These are phyloP conservation scores for Aspergillus unguis DNA, from an alignment of 2,329 filamentous ascomycete species.

Conservation along the genomic window DNA sequence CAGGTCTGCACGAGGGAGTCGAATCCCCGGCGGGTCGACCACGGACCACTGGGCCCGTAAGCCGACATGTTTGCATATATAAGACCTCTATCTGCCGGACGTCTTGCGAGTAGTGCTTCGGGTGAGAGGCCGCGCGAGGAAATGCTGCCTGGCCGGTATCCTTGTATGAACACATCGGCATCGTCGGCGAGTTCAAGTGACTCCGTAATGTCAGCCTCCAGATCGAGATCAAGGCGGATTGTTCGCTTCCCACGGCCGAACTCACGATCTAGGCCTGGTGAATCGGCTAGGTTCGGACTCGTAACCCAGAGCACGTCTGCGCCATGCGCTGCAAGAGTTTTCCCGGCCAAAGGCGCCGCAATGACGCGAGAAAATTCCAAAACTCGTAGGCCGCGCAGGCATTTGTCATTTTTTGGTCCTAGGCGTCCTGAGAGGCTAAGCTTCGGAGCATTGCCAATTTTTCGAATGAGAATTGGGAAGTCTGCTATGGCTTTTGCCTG, in stretches of 20 bases:
- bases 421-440: conserved; percentile 5
- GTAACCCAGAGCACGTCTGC: conserved; percentile 44
- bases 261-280: conserved; percentile 37
- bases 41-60: conserved; percentile 50
- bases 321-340: conserved; percentile 39
- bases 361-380: conserved; percentile 40
- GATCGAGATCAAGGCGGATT: conserved; percentile 35
- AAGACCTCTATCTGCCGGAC: conserved; percentile 37
- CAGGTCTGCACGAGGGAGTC: conserved; percentile 57
- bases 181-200: conserved; percentile 31
- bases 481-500: conserved; percentile 46
- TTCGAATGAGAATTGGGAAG: conserved; percentile 47
- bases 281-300: conserved; percentile 31
- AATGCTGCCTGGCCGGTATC: conserved; percentile 49
- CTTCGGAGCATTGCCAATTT: conserved; percentile 23
- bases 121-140: conserved; percentile 43
- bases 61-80: conserved; percentile 54
- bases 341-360: conserved; percentile 37
- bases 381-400: conserved; percentile 41
- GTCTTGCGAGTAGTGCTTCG: conserved; percentile 32
- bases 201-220: conserved; percentile 19
- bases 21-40: conserved; percentile 49
- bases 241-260: conserved; percentile 38
- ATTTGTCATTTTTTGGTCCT: conserved; percentile 25
- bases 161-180: conserved; percentile 46